Base-by-base conservation (phyloP, 2,329 filamentous ascomycete species). In the Fusarium heterosporum region DNA sequence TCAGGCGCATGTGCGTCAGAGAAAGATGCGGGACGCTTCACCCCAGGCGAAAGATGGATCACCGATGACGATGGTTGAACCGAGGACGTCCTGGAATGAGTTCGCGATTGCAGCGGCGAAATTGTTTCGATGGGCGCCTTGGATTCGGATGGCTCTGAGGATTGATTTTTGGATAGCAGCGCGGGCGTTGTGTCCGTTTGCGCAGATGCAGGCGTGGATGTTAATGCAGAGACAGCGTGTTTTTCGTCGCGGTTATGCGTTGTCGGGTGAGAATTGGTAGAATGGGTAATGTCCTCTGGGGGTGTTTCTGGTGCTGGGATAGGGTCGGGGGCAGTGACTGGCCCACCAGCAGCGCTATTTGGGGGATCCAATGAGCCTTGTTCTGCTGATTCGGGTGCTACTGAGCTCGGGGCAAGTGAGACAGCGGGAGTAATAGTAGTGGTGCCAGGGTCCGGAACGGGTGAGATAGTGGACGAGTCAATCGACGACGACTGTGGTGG, bases 81-180 rank as follows among this genome's bases (percentile, higher is more conserved):
- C 48, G 79, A 68, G 19, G 66, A 65, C 9, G 66, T 54, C 78
- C 61, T 77, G 48, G 78, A 76, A 70, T 78, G 78, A 41, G 72
- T 71, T 51, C 67, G 72, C 66, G 58, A 63, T 41, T 54, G 66
- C 50, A 58, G 69, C 57, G 66, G 69, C 62, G 66, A 65, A 57
- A 43, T 48, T 34, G 41, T 49, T 55, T 55, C 55, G 43, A 32
- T 51, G 43, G 61, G 50, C 36, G 64, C 40, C 41, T 68, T 61
- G 25, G 62, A 22, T 58, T 46, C 55, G 51, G 49, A 53, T 43
- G 56, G 29, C 43, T 56, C 51, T 36, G 52, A 46, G 17, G 49
- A 32, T 41, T 64, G 54, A 49, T 57, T 36, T 26, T 59, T 53
- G 45, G 61, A 48, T 29, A 61, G 40, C 7, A 64, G 43, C 28